These are phyloP conservation scores for Citrus trifoliata DNA, from an alignment of 345 rosid genomes.

Conservation along the genomic window DNA sequence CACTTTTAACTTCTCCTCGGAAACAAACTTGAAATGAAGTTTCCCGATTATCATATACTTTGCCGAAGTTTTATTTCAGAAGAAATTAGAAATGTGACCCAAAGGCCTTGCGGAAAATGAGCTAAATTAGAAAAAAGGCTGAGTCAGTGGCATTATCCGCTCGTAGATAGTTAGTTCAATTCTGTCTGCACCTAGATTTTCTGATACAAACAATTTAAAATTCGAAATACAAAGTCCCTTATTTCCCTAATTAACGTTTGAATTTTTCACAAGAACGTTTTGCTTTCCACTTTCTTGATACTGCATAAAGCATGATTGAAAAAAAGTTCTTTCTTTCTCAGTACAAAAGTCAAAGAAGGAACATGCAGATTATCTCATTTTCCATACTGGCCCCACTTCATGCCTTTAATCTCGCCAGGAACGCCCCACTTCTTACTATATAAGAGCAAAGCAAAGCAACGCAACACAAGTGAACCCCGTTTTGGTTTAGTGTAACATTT, in stretches of 20 bases:
- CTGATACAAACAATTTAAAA: background rate
- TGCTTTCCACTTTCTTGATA: background rate
- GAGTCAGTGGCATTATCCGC: too few relatives aligned
- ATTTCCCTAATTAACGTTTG: background rate
- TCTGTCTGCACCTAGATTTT: background rate
- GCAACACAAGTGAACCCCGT: background rate
- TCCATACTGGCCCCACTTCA: conserved; percentile 28
- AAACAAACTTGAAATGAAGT: too few relatives aligned
- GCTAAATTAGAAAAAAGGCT: too few relatives aligned
- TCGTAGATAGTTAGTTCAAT: background rate
- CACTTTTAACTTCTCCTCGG: too few relatives aligned
- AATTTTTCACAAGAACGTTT: background rate
- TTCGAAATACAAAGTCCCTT: background rate
- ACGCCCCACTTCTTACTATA: background rate
- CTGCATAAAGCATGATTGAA: background rate
- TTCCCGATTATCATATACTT: too few relatives aligned
- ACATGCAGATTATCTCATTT: conserved; percentile 5
- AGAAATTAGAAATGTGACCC: too few relatives aligned
- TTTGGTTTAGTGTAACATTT: background rate
- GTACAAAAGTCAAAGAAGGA: conserved; percentile 21
- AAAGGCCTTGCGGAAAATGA: too few relatives aligned
- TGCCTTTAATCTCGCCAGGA: conserved; percentile 57
- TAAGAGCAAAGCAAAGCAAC: background rate
- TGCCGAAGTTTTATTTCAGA: too few relatives aligned
- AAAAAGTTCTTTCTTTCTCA: background rate